Evolutionary conservation across 2,329 filamentous ascomycete genomes (phyloP).

Genomic region (Emericellopsis atlantica): DNA sequence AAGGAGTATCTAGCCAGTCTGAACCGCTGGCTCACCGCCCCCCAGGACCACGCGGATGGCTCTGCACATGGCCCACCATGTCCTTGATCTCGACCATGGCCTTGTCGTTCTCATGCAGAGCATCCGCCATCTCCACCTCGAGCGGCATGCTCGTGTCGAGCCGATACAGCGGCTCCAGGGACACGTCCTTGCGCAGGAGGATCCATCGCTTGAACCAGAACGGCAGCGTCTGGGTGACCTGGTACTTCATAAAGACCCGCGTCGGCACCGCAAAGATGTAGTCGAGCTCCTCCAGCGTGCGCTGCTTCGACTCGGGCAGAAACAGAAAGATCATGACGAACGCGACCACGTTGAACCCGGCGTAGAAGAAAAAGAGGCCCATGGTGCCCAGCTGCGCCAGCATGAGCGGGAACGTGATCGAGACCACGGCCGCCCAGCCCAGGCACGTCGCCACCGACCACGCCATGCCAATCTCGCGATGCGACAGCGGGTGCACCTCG

Average conservation of each 20-base stretch:
- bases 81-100: conserved; percentile 24
- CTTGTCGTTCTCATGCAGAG: conserved; percentile 22
- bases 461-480: conserved; percentile 60
- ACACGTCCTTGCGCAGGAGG: conserved; percentile 30
- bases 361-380: conserved; percentile 42
- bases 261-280: conserved; percentile 49
- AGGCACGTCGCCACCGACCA: conserved; percentile 56
- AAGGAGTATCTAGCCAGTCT: too few species aligned
- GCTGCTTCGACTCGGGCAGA: conserved; percentile 47
- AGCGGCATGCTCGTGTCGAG: conserved; percentile 16
- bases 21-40: too few species aligned
- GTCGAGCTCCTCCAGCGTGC: conserved; percentile 42
- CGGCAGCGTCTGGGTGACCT: conserved; percentile 41
- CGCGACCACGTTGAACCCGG: conserved; percentile 40
- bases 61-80: conserved; percentile 9
- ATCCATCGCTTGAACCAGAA: conserved; percentile 50
- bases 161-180: conserved; percentile 28
- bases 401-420: conserved; percentile 52
- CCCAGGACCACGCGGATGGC: too few species aligned
- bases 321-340: conserved; percentile 43
- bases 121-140: conserved; percentile 12
- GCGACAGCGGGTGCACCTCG: conserved; percentile 58
- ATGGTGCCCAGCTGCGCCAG: conserved; percentile 27
- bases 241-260: conserved; percentile 41
- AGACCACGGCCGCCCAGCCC: conserved; percentile 45